Percentiles rank a stretch among this genome's conserved stretches.
Evolutionary conservation across 1,284 basidiomycete species (phyloP).

Genomic region (Coniferiporia sulphurascens): DNA sequence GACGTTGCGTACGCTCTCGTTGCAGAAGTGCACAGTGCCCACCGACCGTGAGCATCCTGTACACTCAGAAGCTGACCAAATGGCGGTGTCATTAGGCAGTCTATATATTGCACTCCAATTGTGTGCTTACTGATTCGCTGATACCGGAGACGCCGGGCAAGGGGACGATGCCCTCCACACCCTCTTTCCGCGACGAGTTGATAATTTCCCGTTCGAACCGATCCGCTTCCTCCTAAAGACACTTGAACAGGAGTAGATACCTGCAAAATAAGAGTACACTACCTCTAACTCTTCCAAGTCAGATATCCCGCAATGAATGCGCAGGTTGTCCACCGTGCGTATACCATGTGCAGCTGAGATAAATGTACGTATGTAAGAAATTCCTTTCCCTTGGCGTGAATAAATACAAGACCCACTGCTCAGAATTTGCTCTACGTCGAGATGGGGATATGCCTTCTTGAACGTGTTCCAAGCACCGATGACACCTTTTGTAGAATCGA

Average conservation of each 20-base stretch:
- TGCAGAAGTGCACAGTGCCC: slow-evolving; percentile 69
- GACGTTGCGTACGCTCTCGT: slow-evolving; percentile 54
- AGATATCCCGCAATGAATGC: slow-evolving; percentile 61
- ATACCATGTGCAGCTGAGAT: slow-evolving; percentile 70
- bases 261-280: slow-evolving; percentile 15
- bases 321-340: slow-evolving; percentile 75
- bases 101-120: too few species aligned
- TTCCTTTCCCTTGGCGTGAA: too few species aligned
- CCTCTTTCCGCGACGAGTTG: slow-evolving; percentile 45
- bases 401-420: slow-evolving; percentile 42
- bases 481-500: slow-evolving; percentile 70
- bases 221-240: slow-evolving; percentile 49
- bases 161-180: slow-evolving; percentile 51
- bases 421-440: slow-evolving; percentile 58
- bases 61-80: slow-evolving; percentile 17
- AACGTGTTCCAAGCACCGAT: slow-evolving; percentile 72
- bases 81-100: neutral
- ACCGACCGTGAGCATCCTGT: slow-evolving; percentile 36
- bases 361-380: neutral
- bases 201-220: slow-evolving; percentile 70
- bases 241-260: neutral
- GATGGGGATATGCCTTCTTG: slow-evolving; percentile 52
- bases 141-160: slow-evolving; percentile 57
- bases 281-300: slow-evolving; percentile 69
- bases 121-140: slow-evolving; percentile 42